Evolutionary conservation across 2,329 filamentous ascomycete species (phyloP).

Genomic region (Calonectria naviculata): DNA sequence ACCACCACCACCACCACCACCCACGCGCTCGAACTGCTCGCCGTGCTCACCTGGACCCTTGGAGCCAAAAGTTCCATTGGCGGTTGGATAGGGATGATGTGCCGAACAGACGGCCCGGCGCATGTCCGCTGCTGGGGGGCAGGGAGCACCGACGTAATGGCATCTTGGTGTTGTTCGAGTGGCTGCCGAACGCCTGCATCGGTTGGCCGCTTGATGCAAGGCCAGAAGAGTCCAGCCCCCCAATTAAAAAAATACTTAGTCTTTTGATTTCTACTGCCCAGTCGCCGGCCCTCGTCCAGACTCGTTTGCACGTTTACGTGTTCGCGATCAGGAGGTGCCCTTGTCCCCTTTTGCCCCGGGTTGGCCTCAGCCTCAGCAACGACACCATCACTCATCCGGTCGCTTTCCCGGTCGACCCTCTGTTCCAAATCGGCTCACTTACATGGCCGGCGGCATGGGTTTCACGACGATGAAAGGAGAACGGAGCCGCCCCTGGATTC

Average conservation of each 20-base stretch:
- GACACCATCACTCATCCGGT: not conserved
- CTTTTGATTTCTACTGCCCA: not conserved
- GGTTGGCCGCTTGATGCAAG: not conserved
- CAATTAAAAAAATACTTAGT: no score
- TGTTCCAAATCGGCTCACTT: not conserved
- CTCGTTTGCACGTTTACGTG: not conserved
- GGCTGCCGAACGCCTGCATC: not conserved
- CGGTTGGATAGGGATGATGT: not conserved
- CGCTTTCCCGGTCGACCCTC: not conserved
- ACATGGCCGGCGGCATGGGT: not conserved
- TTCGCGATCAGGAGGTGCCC: not conserved
- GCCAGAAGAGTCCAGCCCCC: not conserved
- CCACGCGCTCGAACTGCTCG: not conserved
- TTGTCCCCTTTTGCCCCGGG: not conserved
- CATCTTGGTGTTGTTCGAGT: conserved; percentile 1
- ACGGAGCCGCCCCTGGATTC: not conserved
- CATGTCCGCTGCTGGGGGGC: not conserved
- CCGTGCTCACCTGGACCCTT: not conserved
- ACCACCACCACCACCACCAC: no score
- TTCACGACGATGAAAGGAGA: not conserved
- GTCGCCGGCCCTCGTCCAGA: not conserved
- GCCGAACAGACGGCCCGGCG: not conserved
- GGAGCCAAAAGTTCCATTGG: not conserved
- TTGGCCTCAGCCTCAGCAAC: not conserved
- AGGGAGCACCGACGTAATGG: not conserved